These are phyloP conservation scores for Aquilaria sinensis DNA, from an alignment of 345 rosid genomes.

Conservation along the genomic window DNA sequence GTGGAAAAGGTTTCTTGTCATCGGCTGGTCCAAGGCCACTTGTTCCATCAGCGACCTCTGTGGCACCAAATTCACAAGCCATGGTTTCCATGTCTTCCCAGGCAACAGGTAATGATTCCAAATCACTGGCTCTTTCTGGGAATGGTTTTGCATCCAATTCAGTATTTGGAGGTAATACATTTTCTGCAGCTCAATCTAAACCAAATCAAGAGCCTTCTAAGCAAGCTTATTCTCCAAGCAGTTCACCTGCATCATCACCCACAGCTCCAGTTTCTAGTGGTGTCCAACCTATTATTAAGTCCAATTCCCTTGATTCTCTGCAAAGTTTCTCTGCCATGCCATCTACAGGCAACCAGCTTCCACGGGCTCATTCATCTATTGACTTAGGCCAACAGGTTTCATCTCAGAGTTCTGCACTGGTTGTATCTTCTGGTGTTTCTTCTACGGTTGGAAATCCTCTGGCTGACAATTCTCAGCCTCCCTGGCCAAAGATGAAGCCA, in stretches of 20 bases:
- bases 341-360: constrained; percentile 53
- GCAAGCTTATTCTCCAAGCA: constrained; percentile 36
- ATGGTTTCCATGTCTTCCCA: constrained; percentile 29
- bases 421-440: constrained; percentile 43
- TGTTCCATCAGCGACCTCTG: constrained; percentile 29
- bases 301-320: constrained; percentile 63
- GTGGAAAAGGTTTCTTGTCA: constrained; percentile 43
- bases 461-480: constrained; percentile 45
- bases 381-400: constrained; percentile 45
- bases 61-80: constrained; percentile 34
- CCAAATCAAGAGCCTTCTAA: constrained; percentile 42
- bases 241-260: constrained; percentile 33
- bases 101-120: constrained; percentile 36
- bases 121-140: constrained; percentile 50
- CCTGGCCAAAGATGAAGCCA: constrained; percentile 91
- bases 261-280: constrained; percentile 42
- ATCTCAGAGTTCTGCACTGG: constrained; percentile 42
- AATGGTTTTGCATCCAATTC: constrained; percentile 41
- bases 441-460: constrained; percentile 46
- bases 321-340: constrained; percentile 60
- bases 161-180: constrained; percentile 47
- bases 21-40: constrained; percentile 38
- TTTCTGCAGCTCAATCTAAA: constrained; percentile 42
- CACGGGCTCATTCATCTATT: constrained; percentile 37
- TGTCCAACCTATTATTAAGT: constrained; percentile 44